These are phyloP conservation scores for Heracleum sosnowskyi DNA, from an alignment of 129 eudicot species.

Conservation along the genomic window DNA sequence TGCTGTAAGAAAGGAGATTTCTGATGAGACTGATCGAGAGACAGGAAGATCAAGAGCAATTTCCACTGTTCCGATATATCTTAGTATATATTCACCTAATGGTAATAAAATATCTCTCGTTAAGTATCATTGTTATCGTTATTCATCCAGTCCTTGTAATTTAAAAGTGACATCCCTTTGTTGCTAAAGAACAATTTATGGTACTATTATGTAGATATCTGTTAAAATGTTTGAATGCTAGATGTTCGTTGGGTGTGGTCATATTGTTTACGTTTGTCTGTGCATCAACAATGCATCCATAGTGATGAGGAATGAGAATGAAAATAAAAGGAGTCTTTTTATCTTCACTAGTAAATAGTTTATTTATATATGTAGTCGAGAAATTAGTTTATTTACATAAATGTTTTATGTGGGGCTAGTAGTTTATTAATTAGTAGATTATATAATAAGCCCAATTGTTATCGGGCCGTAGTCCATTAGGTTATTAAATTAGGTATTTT, in stretches of 20 bases:
- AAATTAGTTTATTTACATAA: no score
- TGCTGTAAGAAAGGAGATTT: slow-evolving; percentile 88
- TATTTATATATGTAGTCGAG: no score
- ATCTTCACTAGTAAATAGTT: no score
- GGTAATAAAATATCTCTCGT: slow-evolving; percentile 38
- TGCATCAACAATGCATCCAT: not conserved
- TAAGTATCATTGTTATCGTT: not conserved
- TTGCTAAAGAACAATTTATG: not conserved
- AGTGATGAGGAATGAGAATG: no score
- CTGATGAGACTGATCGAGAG: slow-evolving; percentile 97
- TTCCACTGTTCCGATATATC: slow-evolving; percentile 86
- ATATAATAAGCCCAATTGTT: no score
- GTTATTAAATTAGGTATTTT: no score
- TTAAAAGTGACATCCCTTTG: not conserved
- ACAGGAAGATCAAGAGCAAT: slow-evolving; percentile 76
- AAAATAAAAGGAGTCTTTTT: no score
- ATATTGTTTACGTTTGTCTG: not conserved
- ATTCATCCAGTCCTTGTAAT: not conserved
- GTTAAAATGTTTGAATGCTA: not conserved
- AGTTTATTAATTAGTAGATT: no score
- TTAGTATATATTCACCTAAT: slow-evolving; percentile 86
- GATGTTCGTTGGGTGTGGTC: not conserved
- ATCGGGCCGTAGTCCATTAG: no score
- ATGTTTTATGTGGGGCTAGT: no score
- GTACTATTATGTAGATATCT: not conserved